Evolutionary conservation across 768 basidiomycete genomes (phyloP).

Genomic region (Artomyces pyxidatus): DNA sequence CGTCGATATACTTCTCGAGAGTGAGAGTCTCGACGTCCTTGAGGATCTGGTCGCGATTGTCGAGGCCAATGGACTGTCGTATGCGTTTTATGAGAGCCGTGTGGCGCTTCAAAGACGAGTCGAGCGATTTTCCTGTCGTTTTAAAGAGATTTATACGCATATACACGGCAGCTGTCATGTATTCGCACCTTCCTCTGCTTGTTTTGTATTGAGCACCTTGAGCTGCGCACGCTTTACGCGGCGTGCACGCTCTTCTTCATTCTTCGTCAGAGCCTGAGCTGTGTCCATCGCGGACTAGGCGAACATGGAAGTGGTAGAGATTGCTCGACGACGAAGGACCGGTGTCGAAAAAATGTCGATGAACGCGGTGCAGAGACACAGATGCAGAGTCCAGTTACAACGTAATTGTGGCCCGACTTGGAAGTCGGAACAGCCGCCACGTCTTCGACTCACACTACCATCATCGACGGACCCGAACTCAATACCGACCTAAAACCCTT

Average conservation of each 20-base stretch:
- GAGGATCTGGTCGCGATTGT: slow-evolving; percentile 79
- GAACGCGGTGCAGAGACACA: too few species aligned
- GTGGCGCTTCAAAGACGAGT: slow-evolving; percentile 93
- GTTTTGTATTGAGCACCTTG: slow-evolving; percentile 47
- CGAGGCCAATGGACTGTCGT: slow-evolving; percentile 73
- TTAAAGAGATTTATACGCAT: slow-evolving; percentile 21
- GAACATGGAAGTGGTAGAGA: too few species aligned
- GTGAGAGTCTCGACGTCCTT: slow-evolving; percentile 89
- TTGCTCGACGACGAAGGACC: too few species aligned
- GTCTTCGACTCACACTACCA: too few species aligned
- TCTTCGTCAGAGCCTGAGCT: too few species aligned
- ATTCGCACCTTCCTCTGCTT: slow-evolving; percentile 39
- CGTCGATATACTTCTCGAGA: slow-evolving; percentile 93
- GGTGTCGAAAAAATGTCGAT: too few species aligned
- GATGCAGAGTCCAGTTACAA: too few species aligned
- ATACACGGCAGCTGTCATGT: background rate
- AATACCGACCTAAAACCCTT: too few species aligned
- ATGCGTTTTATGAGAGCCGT: slow-evolving; percentile 93
- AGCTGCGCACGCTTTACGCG: slow-evolving; percentile 49
- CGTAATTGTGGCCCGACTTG: too few species aligned
- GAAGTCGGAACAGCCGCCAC: too few species aligned
- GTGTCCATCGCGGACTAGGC: too few species aligned
- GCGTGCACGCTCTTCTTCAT: slow-evolving; percentile 45
- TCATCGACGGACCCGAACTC: too few species aligned
- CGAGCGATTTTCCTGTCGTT: slow-evolving; percentile 65